Evolutionary conservation across 495 filamentous ascomycete genomes (phyloP).

Genomic region (Neurospora africana): DNA sequence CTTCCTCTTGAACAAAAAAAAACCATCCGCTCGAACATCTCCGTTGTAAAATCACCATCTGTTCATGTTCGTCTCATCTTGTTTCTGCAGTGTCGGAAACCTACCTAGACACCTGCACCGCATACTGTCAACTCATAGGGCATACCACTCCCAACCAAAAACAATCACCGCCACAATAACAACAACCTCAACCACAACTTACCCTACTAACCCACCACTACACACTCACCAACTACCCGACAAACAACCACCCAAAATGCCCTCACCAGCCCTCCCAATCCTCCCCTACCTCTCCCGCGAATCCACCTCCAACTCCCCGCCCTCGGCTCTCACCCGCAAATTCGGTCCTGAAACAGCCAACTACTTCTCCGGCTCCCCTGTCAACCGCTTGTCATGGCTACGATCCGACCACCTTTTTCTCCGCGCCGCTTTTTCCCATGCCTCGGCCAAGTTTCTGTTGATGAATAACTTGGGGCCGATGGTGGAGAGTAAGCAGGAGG

Average conservation of each 20-base stretch:
- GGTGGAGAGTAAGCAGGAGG: slow-evolving; percentile 27
- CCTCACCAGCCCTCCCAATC: slow-evolving; percentile 21
- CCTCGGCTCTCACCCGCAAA: slow-evolving; percentile 73
- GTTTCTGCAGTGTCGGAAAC: background rate
- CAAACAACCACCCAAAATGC: background rate
- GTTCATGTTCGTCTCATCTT: background rate
- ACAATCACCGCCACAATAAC: background rate
- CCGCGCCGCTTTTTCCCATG: slow-evolving; percentile 61
- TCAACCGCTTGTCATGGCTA: slow-evolving; percentile 69
- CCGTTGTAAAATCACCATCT: background rate
- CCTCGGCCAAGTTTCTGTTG: slow-evolving; percentile 59
- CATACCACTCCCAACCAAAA: background rate
- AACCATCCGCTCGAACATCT: background rate
- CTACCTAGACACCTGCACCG: background rate
- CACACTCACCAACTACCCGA: background rate
- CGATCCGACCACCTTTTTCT: slow-evolving; percentile 73
- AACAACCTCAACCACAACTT: background rate
- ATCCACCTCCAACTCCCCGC: slow-evolving; percentile 52
- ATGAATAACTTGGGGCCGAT: slow-evolving; percentile 73
- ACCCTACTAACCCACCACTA: background rate
- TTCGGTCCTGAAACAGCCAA: slow-evolving; percentile 89
- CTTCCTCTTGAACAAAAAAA: background rate
- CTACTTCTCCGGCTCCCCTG: slow-evolving; percentile 74
- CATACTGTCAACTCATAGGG: background rate
- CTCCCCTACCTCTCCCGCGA: slow-evolving; percentile 44